A percentile compares a stretch with the other conserved stretches of the same genome.
Evolutionary conservation across 345 rosid genomes (phyloP).

Genomic region (Alliaria petiolata): DNA sequence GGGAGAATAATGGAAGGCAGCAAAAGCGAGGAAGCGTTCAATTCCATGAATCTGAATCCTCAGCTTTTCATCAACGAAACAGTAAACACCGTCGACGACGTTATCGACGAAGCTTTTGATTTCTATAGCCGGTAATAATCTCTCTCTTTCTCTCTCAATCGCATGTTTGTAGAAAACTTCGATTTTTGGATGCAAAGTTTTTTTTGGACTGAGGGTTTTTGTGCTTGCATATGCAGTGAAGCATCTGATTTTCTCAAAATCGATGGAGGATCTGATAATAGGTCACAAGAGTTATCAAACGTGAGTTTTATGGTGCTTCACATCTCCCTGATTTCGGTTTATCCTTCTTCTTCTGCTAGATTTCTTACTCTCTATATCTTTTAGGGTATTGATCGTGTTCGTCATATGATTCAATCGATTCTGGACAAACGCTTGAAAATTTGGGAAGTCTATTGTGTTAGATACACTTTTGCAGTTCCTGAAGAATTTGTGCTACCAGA

Average conservation of each 20-base stretch:
- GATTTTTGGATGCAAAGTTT: background rate
- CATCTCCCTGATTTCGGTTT: background rate
- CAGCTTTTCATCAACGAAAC: slow-evolving; percentile 69
- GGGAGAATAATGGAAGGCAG: slow-evolving; percentile 60
- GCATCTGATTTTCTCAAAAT: slow-evolving; percentile 46
- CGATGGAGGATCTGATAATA: slow-evolving; percentile 36
- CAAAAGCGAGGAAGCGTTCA: slow-evolving; percentile 55
- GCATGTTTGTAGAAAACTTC: background rate
- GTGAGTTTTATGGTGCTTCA: slow-evolving; percentile 25
- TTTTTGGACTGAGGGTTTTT: background rate
- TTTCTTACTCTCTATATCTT: background rate
- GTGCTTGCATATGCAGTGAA: slow-evolving; percentile 41
- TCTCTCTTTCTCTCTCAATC: background rate
- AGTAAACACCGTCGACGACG: slow-evolving; percentile 61
- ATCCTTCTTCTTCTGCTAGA: background rate
- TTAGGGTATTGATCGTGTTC: slow-evolving; percentile 62
- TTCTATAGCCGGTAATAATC: slow-evolving; percentile 46
- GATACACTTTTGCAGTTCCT: slow-evolving; percentile 68
- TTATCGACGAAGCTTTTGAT: slow-evolving; percentile 56
- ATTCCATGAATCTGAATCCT: slow-evolving; percentile 64
- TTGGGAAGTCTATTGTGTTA: slow-evolving; percentile 79
- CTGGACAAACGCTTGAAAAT: slow-evolving; percentile 51
- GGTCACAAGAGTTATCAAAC: slow-evolving; percentile 50
- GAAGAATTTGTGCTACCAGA: slow-evolving; percentile 53
- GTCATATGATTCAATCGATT: slow-evolving; percentile 45